Evolutionary conservation across 306 rosid genomes (phyloP).

Genomic region (Malus asiatica): DNA sequence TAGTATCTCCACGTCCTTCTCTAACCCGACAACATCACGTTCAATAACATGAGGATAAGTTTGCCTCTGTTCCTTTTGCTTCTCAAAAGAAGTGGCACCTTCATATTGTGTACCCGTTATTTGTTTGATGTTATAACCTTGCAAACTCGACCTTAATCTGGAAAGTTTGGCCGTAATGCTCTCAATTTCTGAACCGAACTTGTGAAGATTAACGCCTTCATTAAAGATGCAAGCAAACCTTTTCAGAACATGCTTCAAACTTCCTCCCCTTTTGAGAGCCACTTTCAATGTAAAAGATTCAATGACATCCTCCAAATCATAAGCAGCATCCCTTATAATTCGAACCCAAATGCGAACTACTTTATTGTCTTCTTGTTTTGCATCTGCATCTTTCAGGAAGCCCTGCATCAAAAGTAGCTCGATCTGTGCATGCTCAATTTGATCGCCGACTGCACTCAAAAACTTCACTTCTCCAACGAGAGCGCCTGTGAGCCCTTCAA

Average conservation of each 20-base stretch:
- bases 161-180: slow-evolving; percentile 20
- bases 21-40: background rate
- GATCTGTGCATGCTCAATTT: background rate
- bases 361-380: no score
- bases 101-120: background rate
- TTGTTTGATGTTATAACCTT: slow-evolving; percentile 15
- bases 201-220: background rate
- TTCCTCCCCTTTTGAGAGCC: background rate
- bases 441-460: background rate
- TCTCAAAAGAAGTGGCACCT: background rate
- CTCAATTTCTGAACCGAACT: slow-evolving; percentile 19
- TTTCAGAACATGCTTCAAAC: background rate
- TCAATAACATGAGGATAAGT: background rate
- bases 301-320: no score
- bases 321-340: no score
- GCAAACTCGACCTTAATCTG: slow-evolving; percentile 25
- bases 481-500: no score
- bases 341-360: no score
- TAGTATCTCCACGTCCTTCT: background rate
- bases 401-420: background rate
- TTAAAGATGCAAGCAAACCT: slow-evolving; percentile 16
- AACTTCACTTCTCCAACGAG: background rate
- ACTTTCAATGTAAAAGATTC: no score
- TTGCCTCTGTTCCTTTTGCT: slow-evolving; percentile 17
- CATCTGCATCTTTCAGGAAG: background rate